Evolutionary conservation across 805 yeast genomes (phyloP).

Genomic region (Millerozyma miso): DNA sequence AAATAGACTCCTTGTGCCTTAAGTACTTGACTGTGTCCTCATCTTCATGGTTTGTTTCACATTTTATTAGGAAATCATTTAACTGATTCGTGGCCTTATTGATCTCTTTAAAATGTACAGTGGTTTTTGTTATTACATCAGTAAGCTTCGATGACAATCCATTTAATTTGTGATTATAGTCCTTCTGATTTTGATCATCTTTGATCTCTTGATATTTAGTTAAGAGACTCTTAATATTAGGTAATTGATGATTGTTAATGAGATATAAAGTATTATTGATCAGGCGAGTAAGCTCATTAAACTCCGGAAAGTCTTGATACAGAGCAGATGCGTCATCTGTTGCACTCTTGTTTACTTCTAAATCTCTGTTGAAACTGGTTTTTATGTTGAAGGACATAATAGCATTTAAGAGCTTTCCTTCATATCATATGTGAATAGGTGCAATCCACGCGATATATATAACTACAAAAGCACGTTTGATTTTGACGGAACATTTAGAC

Average conservation of each 20-base stretch:
- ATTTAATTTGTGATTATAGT: slow-evolving; percentile 4
- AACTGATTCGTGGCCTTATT: slow-evolving; percentile 26
- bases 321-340: slow-evolving; percentile 16
- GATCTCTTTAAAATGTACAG: slow-evolving; percentile 25
- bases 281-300: slow-evolving; percentile 26
- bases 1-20: slow-evolving; percentile 36
- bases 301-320: slow-evolving; percentile 40
- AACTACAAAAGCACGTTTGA: too few relatives aligned
- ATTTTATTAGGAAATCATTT: slow-evolving; percentile 22
- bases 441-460: background rate
- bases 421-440: background rate
- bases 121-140: slow-evolving; percentile 18
- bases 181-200: slow-evolving; percentile 2
- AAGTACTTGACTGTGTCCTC: slow-evolving; percentile 33
- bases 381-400: slow-evolving; percentile 24
- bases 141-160: slow-evolving; percentile 14
- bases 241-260: slow-evolving; percentile 25
- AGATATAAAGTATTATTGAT: slow-evolving; percentile 28
- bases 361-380: slow-evolving; percentile 19
- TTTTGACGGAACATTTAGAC: too few relatives aligned
- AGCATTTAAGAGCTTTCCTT: background rate
- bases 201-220: slow-evolving; percentile 16
- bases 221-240: slow-evolving; percentile 17
- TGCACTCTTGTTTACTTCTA: slow-evolving; percentile 17
- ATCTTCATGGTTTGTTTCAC: slow-evolving; percentile 36